A percentile compares a stretch with the other conserved stretches of the same genome.
These are phyloP conservation scores for Psophocarpus tetragonolobus DNA, from an alignment of 306 rosid genomes.

Conservation along the genomic window DNA sequence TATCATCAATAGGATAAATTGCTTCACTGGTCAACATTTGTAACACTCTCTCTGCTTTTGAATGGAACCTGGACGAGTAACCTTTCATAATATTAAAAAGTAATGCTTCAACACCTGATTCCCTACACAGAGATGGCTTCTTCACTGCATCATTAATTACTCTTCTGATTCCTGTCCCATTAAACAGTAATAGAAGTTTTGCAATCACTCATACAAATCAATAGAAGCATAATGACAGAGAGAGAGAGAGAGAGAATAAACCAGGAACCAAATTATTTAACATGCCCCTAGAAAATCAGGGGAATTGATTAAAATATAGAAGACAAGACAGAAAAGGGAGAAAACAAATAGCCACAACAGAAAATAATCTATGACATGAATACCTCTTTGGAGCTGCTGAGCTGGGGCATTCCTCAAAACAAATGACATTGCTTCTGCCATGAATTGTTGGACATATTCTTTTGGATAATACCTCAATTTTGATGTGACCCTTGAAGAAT, in stretches of 20 bases:
- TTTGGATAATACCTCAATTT: constrained; percentile 80
- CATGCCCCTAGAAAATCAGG: background rate
- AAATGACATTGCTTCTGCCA: constrained; percentile 84
- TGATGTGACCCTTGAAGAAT: constrained; percentile 60
- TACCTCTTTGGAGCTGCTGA: constrained; percentile 81
- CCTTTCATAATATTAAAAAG: constrained; percentile 71
- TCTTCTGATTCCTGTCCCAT: constrained; percentile 44
- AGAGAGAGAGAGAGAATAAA: background rate
- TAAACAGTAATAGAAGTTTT: background rate
- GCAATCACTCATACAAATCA: constrained; percentile 21
- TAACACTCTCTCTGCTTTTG: constrained; percentile 77
- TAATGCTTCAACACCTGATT: constrained; percentile 63
- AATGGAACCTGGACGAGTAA: constrained; percentile 79
- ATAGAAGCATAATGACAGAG: background rate
- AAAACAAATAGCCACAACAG: background rate
- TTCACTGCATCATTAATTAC: constrained; percentile 61
- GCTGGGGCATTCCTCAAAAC: constrained; percentile 76
- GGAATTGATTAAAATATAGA: background rate
- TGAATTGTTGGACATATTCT: constrained; percentile 73
- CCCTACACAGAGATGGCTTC: constrained; percentile 57
- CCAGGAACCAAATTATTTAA: background rate
- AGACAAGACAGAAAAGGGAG: background rate
- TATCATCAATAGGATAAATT: constrained; percentile 44
- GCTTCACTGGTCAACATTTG: constrained; percentile 54
- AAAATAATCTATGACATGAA: constrained; percentile 15